Percentiles rank a stretch among this genome's conserved stretches.
These are phyloP conservation scores for Penicillium rolfsii DNA, from an alignment of 2,329 filamentous ascomycete species.

Conservation along the genomic window DNA sequence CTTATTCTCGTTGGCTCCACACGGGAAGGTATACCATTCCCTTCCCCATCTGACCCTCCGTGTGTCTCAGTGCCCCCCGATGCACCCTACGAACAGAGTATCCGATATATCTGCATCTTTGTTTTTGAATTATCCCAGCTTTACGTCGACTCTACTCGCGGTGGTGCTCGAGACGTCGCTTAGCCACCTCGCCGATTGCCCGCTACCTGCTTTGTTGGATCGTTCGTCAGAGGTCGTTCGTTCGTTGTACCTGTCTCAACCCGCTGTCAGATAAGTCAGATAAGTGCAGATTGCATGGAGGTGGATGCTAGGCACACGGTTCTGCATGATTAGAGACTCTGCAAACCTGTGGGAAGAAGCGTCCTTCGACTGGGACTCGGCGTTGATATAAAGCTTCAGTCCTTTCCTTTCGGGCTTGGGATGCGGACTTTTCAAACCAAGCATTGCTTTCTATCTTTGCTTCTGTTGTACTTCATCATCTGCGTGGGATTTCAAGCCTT, in stretches of 20 bases:
- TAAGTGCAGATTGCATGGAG: conserved; percentile 23
- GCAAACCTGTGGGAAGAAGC: conserved; percentile 5
- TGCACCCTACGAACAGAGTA: conserved; percentile 12
- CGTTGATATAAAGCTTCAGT: conserved; percentile 7
- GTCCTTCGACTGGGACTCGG: neutral
- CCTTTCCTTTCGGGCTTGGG: neutral
- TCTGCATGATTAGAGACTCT: conserved; percentile 7
- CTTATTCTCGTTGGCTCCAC: neutral
- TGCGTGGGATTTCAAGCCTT: neutral
- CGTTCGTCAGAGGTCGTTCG: conserved; percentile 23
- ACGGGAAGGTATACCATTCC: neutral
- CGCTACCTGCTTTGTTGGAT: conserved; percentile 19
- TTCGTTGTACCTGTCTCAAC: conserved; percentile 22
- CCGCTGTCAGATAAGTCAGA: conserved; percentile 12
- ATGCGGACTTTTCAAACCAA: neutral
- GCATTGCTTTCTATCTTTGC: neutral
- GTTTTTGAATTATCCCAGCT: neutral
- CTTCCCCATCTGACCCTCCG: conserved; percentile 3
- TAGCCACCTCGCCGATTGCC: conserved; percentile 23
- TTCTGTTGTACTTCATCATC: neutral
- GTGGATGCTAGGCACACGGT: conserved; percentile 11
- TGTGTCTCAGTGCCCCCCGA: conserved; percentile 7
- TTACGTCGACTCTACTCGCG: neutral
- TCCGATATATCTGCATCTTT: conserved; percentile 3
- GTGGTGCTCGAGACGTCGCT: neutral